Evolutionary conservation across 2,329 filamentous ascomycete genomes (phyloP), one percentile per base, ranked within the genome.

Genomic region (Apiospora aurea): DNA sequence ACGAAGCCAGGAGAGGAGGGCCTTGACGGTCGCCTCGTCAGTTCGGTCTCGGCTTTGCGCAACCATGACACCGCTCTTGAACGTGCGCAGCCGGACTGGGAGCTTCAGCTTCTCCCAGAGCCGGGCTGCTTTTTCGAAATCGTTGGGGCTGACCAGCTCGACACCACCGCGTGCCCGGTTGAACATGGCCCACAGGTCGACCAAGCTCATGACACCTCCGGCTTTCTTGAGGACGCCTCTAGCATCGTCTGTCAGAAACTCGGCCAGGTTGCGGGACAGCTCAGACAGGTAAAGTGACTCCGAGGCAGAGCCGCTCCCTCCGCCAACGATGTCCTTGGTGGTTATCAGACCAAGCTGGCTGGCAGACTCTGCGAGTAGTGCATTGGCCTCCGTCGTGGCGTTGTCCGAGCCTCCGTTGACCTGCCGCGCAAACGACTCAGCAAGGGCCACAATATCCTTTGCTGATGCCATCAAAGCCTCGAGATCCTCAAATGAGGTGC

Each of bases 391-490:
- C 0, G 89, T 87, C 7, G 87, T 90, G 18, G 85, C 87, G n/a
- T 86, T 88, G 29, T 88, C 89, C 26, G 85, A 83, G 72, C 83
- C 82, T 13, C 86, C 85, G 73, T 89, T 89, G 26, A 85, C 85
- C 78, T 95, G 93, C 16, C 90, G 87, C 1, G 94, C 91, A 76
- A 98, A 96, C 21, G 91, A 91, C 81, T 98, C 96, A 0, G 96
- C 96, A 57, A 99, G 90, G 6, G 95, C 94, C 69, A 98, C 92
- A 68, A 99, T 94, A 80, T 99, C 94, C 80, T 98, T 98, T 6
- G 96, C 96, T 4, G 96, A 98, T 3, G 95, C 94, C 96, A 98
- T 99, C 49, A 99, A 87, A 4, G 96, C 95, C 80, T 98, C 96
- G 0, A 99, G 88, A 78, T 99, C 96, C 80, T 98, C 96, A 78